Evolutionary conservation across 495 filamentous ascomycete species (phyloP).

Genomic region (Beverwykella pulmonaria): DNA sequence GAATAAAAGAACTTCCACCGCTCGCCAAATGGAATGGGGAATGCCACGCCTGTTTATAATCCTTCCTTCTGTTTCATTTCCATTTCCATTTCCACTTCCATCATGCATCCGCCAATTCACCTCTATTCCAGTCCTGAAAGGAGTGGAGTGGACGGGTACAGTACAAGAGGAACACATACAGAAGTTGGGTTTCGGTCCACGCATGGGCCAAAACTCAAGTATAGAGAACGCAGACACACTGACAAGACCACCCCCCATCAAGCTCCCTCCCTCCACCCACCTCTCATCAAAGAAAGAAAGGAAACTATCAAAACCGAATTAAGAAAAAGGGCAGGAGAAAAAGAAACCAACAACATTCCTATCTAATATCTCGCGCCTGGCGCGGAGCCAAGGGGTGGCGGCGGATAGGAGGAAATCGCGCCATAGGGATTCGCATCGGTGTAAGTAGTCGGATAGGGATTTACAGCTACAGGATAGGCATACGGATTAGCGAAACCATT

Average conservation of each 20-base stretch:
- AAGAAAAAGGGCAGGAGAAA: constrained; percentile 3
- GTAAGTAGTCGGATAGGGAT: constrained; percentile 36
- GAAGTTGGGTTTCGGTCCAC: background rate
- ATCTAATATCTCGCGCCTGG: constrained; percentile 38
- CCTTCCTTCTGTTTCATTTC: background rate
- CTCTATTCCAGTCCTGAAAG: background rate
- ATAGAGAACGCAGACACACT: background rate
- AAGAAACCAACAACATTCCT: background rate
- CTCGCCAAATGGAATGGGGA: background rate
- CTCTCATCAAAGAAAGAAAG: background rate
- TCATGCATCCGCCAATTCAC: background rate
- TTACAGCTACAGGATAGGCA: constrained; percentile 37
- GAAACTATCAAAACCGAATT: too few relatives aligned
- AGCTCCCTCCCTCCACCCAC: background rate
- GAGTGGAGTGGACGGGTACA: background rate
- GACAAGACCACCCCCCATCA: background rate
- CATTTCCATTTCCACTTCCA: background rate
- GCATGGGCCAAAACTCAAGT: background rate
- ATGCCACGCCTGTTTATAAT: background rate
- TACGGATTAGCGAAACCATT: constrained; percentile 36
- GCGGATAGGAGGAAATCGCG: constrained; percentile 45
- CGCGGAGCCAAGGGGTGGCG: constrained; percentile 42
- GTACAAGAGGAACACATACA: background rate
- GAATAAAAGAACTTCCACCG: background rate
- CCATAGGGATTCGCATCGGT: constrained; percentile 44